phyloP scores from a whole-genome alignment of 1,284 basidiomycete genomes.

The Irpex sp. region DNA sequence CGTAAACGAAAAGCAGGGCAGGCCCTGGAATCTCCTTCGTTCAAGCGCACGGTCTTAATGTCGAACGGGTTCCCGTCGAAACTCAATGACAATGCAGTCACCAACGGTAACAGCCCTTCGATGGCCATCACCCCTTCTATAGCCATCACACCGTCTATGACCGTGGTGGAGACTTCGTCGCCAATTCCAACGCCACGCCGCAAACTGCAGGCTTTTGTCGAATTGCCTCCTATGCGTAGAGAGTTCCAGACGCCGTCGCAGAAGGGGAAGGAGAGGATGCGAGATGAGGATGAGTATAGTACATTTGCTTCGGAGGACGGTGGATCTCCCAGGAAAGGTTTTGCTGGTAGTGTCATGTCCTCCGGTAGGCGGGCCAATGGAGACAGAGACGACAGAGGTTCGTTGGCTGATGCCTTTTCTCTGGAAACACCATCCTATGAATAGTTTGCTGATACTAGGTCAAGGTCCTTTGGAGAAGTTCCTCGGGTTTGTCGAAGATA shows the following conservation, averaged over 20 bases:
- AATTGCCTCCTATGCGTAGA: constrained; percentile 45
- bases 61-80: background rate
- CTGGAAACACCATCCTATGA: no score
- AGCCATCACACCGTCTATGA: constrained; percentile 13
- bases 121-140: constrained; percentile 1
- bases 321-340: constrained; percentile 25
- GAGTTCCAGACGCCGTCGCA: constrained; percentile 38
- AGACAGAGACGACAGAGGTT: constrained; percentile 75
- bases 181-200: constrained; percentile 15
- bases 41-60: constrained; percentile 23
- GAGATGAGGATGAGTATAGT: constrained; percentile 44
- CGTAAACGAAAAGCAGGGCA: constrained; percentile 45
- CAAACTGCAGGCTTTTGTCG: constrained; percentile 52
- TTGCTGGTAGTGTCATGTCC: constrained; percentile 36
- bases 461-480: constrained; percentile 76
- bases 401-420: no score
- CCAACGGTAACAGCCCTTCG: background rate
- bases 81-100: background rate
- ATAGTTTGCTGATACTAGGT: constrained; percentile 8
- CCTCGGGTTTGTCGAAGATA: constrained; percentile 69
- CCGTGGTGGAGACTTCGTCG: constrained; percentile 1
- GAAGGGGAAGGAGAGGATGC: constrained; percentile 23
- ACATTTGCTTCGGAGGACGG: constrained; percentile 50
- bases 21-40: constrained; percentile 32
- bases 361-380: constrained; percentile 57